A percentile compares a stretch with the other conserved stretches of the same genome.
These are phyloP conservation scores for Agarophyton chilense DNA, from an alignment of 23 red algal species.

Conservation along the genomic window DNA sequence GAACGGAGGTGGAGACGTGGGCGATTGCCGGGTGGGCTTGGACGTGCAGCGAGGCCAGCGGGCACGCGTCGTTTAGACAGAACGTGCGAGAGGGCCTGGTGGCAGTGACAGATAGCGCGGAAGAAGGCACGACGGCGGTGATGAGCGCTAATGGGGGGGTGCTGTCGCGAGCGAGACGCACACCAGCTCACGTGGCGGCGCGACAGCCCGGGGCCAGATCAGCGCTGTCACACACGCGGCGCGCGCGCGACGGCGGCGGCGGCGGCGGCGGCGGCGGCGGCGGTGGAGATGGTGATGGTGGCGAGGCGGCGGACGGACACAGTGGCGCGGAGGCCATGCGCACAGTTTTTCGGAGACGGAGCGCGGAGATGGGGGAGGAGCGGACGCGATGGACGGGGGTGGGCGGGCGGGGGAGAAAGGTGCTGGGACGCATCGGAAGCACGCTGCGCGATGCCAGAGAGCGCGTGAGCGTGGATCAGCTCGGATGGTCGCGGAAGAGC, in stretches of 20 bases:
- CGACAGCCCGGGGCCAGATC: not conserved
- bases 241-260: not conserved
- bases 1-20: constrained; percentile 54
- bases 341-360: constrained; percentile 1
- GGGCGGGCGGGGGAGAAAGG: not conserved
- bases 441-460: too few species aligned
- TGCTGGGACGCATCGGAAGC: not conserved
- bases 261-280: not conserved
- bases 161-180: not conserved
- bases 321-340: not conserved
- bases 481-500: constrained; percentile 17
- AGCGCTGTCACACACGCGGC: not conserved
- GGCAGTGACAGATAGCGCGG: not conserved
- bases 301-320: not conserved
- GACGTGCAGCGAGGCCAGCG: constrained; percentile 66
- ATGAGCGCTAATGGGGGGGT: not conserved
- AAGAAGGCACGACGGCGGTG: not conserved
- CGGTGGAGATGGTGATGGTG: not conserved
- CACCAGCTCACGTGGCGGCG: not conserved
- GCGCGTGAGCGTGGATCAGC: too few species aligned
- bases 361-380: constrained; percentile 4
- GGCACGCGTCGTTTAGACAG: not conserved
- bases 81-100: constrained; percentile 21
- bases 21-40: constrained; percentile 68
- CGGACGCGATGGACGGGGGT: not conserved